These are phyloP conservation scores for Circinella minor DNA, from an alignment of 371 early-diverging fungal genomes.

Conservation along the genomic window DNA sequence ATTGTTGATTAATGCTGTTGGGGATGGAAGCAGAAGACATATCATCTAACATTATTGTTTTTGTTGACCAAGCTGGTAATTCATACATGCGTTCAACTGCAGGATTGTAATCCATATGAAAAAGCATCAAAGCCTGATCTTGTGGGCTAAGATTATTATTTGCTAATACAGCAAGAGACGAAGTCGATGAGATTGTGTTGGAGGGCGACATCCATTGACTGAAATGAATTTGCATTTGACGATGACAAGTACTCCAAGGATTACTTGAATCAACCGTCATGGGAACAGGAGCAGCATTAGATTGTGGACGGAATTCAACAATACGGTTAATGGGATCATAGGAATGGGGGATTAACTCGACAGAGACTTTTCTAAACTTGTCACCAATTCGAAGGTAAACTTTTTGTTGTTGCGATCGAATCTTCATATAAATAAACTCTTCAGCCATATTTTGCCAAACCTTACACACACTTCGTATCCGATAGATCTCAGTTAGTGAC, in stretches of 20 bases:
- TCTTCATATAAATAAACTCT: conserved; percentile 37
- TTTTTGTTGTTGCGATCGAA: conserved; percentile 23
- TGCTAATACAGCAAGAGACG: neutral
- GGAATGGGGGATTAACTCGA: conserved; percentile 27
- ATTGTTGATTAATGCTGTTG: conserved; percentile 9
- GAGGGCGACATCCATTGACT: conserved; percentile 28
- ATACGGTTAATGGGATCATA: conserved; percentile 41
- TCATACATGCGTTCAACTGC: conserved; percentile 41
- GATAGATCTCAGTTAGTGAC: conserved; percentile 38
- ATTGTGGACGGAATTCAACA: conserved; percentile 42
- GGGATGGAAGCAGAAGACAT: too few relatives aligned
- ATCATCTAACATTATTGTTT: neutral
- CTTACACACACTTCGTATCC: conserved; percentile 32
- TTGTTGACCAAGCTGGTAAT: conserved; percentile 28
- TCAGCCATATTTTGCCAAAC: conserved; percentile 33
- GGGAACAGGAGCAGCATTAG: neutral
- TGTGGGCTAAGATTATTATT: conserved; percentile 17
- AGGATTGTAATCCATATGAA: conserved; percentile 47
- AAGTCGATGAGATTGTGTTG: conserved; percentile 1
- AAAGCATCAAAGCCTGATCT: conserved; percentile 39
- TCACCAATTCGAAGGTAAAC: conserved; percentile 38
- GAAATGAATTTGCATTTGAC: conserved; percentile 41
- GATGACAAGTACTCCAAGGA: conserved; percentile 30
- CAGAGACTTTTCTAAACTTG: conserved; percentile 3
- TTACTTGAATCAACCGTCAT: conserved; percentile 5